These are phyloP conservation scores for Dictyostelium brefeldianum DNA, from an alignment of 78 protist species.

Conservation along the genomic window DNA sequence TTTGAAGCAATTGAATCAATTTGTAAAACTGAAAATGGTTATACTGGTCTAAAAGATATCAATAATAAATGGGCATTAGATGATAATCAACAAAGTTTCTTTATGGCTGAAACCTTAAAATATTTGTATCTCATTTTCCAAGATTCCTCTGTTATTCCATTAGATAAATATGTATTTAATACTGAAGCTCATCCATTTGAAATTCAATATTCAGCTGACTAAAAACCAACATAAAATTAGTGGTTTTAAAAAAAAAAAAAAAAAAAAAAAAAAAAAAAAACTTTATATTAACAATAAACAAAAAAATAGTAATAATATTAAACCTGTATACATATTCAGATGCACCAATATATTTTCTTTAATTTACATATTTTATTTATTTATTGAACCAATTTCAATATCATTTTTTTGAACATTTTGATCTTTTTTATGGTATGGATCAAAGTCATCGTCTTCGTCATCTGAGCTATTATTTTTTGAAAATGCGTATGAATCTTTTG, in stretches of 20 bases:
- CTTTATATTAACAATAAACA: not conserved
- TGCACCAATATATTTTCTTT: too few species aligned
- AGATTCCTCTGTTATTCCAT: conserved; percentile 81
- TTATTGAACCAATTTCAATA: not conserved
- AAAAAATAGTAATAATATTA: too few species aligned
- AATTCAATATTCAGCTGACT: conserved; percentile 2
- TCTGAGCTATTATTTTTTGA: conserved; percentile 1
- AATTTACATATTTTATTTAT: not conserved
- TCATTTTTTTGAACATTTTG: not conserved
- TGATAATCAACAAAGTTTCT: conserved; percentile 88
- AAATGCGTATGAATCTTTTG: not conserved
- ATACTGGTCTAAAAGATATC: conserved; percentile 70
- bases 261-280: not conserved
- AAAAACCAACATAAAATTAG: not conserved
- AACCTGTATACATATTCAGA: too few species aligned
- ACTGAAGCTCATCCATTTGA: conserved; percentile 97
- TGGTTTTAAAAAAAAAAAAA: not conserved
- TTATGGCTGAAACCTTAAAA: conserved; percentile 95
- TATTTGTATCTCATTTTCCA: conserved; percentile 89
- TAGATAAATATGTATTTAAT: conserved; percentile 95
- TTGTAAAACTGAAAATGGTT: conserved; percentile 79
- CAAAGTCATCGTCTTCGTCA: not conserved
- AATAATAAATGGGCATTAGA: not conserved
- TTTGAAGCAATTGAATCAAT: conserved; percentile 85
- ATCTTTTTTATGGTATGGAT: conserved; percentile 8